These are phyloP conservation scores for Combretum micranthum DNA, from an alignment of 345 rosid species.

Conservation along the genomic window DNA sequence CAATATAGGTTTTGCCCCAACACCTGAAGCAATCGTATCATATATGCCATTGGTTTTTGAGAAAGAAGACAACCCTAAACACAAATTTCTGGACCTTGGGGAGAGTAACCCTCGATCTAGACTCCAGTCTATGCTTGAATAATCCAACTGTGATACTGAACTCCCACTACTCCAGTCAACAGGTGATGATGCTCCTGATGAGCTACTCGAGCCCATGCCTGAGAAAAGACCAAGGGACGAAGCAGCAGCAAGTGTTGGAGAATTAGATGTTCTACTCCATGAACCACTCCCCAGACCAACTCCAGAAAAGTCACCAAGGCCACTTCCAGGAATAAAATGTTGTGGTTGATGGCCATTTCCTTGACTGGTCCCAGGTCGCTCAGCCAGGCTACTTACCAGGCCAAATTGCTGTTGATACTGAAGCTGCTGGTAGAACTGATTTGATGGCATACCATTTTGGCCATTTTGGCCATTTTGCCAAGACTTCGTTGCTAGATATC, in stretches of 20 bases:
- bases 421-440: slow-evolving; percentile 50
- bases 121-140: slow-evolving; percentile 76
- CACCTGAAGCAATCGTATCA: slow-evolving; percentile 28
- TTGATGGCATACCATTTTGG: slow-evolving; percentile 31
- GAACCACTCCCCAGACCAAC: slow-evolving; percentile 39
- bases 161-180: slow-evolving; percentile 73
- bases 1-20: slow-evolving; percentile 30
- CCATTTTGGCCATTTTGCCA: too few species aligned
- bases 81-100: slow-evolving; percentile 32
- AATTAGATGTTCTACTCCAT: slow-evolving; percentile 39
- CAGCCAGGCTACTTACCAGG: slow-evolving; percentile 5
- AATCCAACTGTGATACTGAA: slow-evolving; percentile 46
- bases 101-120: slow-evolving; percentile 45
- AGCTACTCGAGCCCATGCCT: slow-evolving; percentile 43
- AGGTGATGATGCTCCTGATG: slow-evolving; percentile 56
- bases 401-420: slow-evolving; percentile 38
- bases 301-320: slow-evolving; percentile 38
- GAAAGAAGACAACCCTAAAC: slow-evolving; percentile 32
- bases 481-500: slow-evolving; percentile 35
- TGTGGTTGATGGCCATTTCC: slow-evolving; percentile 21
- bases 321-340: slow-evolving; percentile 30
- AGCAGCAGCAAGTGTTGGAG: slow-evolving; percentile 61
- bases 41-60: slow-evolving; percentile 20
- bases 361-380: slow-evolving; percentile 4
- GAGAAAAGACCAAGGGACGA: slow-evolving; percentile 80